A percentile compares a stretch with the other conserved stretches of the same genome.
Conservation (phyloP, 208 protist genomes). For the Blechomonas ayalai region DNA sequence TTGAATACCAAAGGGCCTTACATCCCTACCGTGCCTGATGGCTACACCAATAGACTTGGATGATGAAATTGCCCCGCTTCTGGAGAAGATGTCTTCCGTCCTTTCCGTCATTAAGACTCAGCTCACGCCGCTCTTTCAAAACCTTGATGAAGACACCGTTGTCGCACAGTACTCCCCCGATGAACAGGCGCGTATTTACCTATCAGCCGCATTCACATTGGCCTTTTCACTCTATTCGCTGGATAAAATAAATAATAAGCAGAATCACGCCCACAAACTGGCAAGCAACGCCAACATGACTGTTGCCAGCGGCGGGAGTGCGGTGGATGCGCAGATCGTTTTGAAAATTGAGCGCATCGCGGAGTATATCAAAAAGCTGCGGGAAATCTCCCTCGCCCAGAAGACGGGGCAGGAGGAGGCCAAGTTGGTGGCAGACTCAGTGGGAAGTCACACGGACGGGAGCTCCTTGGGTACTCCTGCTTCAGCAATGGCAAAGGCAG, state of each 20-base stretch:
- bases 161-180: slow-evolving; percentile 61
- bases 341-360: slow-evolving; percentile 82
- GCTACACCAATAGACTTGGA: slow-evolving; percentile 49
- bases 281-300: neutral
- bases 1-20: neutral
- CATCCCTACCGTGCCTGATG: neutral
- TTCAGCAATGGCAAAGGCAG: neutral
- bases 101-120: slow-evolving; percentile 18
- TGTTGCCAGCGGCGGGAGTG: neutral
- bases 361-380: slow-evolving; percentile 81
- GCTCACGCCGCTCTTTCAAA: slow-evolving; percentile 36
- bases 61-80: slow-evolving; percentile 37
- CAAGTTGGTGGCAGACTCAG: slow-evolving; percentile 2
- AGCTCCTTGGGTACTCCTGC: neutral
- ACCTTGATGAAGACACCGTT: slow-evolving; percentile 62
- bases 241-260: slow-evolving; percentile 43
- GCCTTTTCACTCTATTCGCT: slow-evolving; percentile 58
- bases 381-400: slow-evolving; percentile 61
- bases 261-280: neutral
- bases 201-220: slow-evolving; percentile 63
- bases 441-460: neutral
- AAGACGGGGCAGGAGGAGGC: slow-evolving; percentile 4
- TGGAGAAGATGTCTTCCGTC: slow-evolving; percentile 31
- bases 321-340: slow-evolving; percentile 52
- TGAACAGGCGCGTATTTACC: slow-evolving; percentile 73